A percentile compares a stretch with the other conserved stretches of the same genome.
Conservation (phyloP, 2,329 filamentous ascomycete species). For the Colletotrichum cordylinicola region DNA sequence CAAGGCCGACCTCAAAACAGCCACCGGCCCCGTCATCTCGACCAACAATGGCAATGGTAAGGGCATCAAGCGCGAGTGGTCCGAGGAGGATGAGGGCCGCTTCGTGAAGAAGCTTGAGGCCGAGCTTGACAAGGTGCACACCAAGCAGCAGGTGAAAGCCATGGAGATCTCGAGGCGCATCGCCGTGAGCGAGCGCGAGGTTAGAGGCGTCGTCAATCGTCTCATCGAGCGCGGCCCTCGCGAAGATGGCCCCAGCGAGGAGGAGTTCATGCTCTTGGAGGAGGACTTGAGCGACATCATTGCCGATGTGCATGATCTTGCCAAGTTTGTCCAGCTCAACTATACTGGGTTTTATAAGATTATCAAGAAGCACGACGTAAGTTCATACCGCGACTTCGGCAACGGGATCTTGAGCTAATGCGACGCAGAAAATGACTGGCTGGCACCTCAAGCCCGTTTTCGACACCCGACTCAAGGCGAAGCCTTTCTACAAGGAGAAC, state of each 20-base stretch:
- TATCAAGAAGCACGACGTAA: constrained; percentile 98
- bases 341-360: constrained; percentile 99
- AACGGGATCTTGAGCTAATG: neutral
- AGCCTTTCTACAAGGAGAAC: constrained; percentile 98
- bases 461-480: constrained; percentile 89
- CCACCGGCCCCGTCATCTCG: constrained; percentile 53
- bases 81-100: constrained; percentile 86
- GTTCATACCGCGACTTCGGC: constrained; percentile 36
- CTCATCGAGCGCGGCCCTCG: constrained; percentile 67
- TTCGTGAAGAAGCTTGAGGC: constrained; percentile 88
- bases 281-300: constrained; percentile 97
- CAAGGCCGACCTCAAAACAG: constrained; percentile 83
- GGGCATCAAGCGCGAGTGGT: constrained; percentile 68
- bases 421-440: constrained; percentile 81
- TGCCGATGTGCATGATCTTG: constrained; percentile 95
- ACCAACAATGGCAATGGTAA: constrained; percentile 33
- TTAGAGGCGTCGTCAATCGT: constrained; percentile 82
- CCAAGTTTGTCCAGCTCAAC: constrained; percentile 98
- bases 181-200: constrained; percentile 85
- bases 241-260: constrained; percentile 74
- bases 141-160: constrained; percentile 96
- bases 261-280: constrained; percentile 93
- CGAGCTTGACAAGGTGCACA: constrained; percentile 97
- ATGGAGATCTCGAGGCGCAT: constrained; percentile 95
- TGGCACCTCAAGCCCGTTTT: constrained; percentile 98